Evolutionary conservation across 2,329 filamentous ascomycete genomes (phyloP).

Genomic region (Phyllachora maydis): DNA sequence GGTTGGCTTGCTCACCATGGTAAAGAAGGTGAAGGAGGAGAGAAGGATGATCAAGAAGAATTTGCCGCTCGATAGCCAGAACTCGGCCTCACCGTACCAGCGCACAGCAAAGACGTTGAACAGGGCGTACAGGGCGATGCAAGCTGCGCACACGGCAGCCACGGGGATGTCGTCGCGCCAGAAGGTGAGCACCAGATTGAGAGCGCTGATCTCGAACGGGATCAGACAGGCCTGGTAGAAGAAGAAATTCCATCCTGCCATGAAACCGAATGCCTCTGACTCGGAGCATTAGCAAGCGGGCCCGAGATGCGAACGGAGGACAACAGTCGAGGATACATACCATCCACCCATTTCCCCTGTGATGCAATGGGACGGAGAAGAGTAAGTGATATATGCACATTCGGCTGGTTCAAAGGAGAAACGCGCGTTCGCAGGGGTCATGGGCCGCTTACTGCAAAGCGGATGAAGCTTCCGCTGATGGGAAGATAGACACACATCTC

Average conservation of each 20-base stretch:
- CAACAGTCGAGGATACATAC: too few species aligned
- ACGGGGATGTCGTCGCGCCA: constrained; percentile 22
- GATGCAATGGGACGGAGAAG: too few species aligned
- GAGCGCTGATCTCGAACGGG: constrained; percentile 18
- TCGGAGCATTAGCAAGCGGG: too few species aligned
- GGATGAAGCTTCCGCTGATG: constrained; percentile 40
- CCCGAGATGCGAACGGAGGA: too few species aligned
- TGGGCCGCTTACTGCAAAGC: too few species aligned
- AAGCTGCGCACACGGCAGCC: constrained; percentile 31
- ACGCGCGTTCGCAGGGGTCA: too few species aligned
- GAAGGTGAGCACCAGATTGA: constrained; percentile 19
- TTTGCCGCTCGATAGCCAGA: constrained; percentile 21
- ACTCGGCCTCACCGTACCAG: constrained; percentile 22
- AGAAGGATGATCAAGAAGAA: constrained; percentile 12
- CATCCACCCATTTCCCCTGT: constrained; percentile 46
- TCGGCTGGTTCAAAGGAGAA: too few species aligned
- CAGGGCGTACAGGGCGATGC: constrained; percentile 18
- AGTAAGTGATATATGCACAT: too few species aligned
- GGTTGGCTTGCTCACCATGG: too few species aligned
- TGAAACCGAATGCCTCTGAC: constrained; percentile 40
- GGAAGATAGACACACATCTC: constrained; percentile 45
- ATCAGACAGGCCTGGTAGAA: constrained; percentile 18
- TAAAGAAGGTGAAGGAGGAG: constrained; percentile 17
- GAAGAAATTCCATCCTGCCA: constrained; percentile 22
- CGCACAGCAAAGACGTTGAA: constrained; percentile 20